Evolutionary conservation across 148 eudicot genomes (phyloP), one percentile per base, ranked within the genome.

Genomic region (Heliosperma pusillum): DNA sequence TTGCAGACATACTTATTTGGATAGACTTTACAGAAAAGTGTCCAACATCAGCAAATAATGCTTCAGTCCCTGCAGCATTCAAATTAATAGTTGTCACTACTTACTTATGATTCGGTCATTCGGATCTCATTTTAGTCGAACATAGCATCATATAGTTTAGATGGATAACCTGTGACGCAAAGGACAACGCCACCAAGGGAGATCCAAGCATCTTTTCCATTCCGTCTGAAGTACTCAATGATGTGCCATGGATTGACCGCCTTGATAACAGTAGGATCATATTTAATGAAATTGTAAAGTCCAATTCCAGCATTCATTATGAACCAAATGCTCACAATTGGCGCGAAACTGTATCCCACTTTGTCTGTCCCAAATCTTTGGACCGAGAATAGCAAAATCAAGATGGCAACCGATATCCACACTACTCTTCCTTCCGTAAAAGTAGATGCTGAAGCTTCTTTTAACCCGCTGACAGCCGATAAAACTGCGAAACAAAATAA

Each of bases 311-410:
- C 81, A 56, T 79, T 86, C 5, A 82, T 1, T 5, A 44, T 0
- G 57, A 86, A 81, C 89, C 89, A 86, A 10, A 83, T 19, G 25
- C 86, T 66, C 2, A 86, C 71, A n/a, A 83, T 86, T n/a, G 86
- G 89, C 3, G 85, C 89, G 53, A 86, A 86, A 52, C 70, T 83
- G 57, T 86, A 86, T 30, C 89, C 89, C 0, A 83, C 85, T 83
- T 83, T 86, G 52, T 86, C 86, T 0, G 86, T 86, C 66, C 86
- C 89, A 30, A 78, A 77, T 75, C 83, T 82, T 57, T 85, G 87
- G n/a, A n/a, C n/a, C n/a, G n/a, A n/a, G n/a, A n/a, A n/a, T n/a
- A n/a, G n/a, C n/a, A n/a, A n/a, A n/a, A 83, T 27, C 9, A 79
- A 17, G 16, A 83, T 79, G 3, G 76, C 83, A 6, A 80, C 82